Percentiles rank a stretch among this genome's conserved stretches.
Evolutionary conservation across 1,284 basidiomycete genomes (phyloP).

Genomic region (Leccinum subatratum): DNA sequence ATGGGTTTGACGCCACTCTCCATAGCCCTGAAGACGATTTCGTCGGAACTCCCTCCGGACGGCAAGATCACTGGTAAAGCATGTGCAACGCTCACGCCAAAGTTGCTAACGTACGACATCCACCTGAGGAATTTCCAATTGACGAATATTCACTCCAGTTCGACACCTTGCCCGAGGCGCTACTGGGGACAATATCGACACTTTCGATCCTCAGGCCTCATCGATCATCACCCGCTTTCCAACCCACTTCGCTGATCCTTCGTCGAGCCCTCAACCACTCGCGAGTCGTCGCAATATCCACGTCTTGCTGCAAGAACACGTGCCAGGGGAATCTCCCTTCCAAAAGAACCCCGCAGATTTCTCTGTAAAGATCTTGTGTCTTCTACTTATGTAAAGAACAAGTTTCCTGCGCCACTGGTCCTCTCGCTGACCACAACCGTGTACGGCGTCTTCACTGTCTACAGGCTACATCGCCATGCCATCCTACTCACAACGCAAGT

Average conservation of each 20-base stretch:
- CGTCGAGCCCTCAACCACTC: slow-evolving; percentile 50
- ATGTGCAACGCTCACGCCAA: slow-evolving; percentile 85
- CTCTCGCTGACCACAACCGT: not conserved
- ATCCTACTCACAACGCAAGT: slow-evolving; percentile 22
- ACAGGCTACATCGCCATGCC: slow-evolving; percentile 7
- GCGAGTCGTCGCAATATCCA: slow-evolving; percentile 59
- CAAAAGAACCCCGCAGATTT: too few relatives aligned
- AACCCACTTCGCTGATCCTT: slow-evolving; percentile 50
- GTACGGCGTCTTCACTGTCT: not conserved
- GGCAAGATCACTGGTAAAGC: slow-evolving; percentile 74
- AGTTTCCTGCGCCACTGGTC: not conserved
- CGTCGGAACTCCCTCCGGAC: slow-evolving; percentile 79
- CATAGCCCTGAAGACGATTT: slow-evolving; percentile 89
- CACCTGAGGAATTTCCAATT: slow-evolving; percentile 5
- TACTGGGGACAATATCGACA: slow-evolving; percentile 86
- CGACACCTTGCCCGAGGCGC: slow-evolving; percentile 74
- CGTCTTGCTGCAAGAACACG: slow-evolving; percentile 87
- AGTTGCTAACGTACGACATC: slow-evolving; percentile 61
- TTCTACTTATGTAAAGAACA: slow-evolving; percentile 8
- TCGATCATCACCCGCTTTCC: slow-evolving; percentile 79
- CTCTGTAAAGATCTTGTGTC: too few relatives aligned
- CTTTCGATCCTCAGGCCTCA: slow-evolving; percentile 60
- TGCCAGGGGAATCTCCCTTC: slow-evolving; percentile 40
- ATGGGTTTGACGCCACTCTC: slow-evolving; percentile 9
- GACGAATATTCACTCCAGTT: slow-evolving; percentile 38